Conservation (phyloP, 192 early-diverging fungal genomes). For the Backusella psychrophila region DNA sequence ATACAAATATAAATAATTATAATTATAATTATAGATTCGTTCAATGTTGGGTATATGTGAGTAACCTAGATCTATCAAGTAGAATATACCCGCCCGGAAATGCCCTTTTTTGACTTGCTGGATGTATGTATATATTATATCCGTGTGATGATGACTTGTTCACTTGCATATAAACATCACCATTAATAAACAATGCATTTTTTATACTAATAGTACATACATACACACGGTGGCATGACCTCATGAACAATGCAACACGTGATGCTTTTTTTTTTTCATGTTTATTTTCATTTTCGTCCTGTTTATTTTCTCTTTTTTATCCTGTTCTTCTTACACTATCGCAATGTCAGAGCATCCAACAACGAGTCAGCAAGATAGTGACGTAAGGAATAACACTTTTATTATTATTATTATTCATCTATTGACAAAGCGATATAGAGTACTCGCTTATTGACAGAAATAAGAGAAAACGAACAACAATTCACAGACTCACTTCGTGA, state of each 20-base stretch:
- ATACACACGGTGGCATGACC: too few species aligned
- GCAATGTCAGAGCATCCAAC: neutral
- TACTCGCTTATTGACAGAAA: slow-evolving; percentile 14
- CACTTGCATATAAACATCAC: too few species aligned
- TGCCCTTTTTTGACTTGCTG: too few species aligned
- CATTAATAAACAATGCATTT: too few species aligned
- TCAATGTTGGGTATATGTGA: too few species aligned
- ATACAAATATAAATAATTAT: too few species aligned
- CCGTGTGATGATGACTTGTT: too few species aligned
- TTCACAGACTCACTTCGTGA: slow-evolving; percentile 24
- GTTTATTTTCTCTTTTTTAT: neutral
- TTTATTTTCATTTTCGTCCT: neutral
- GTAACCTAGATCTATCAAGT: too few species aligned
- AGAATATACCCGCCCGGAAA: too few species aligned
- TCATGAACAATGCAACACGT: neutral
- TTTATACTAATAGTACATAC: neutral
- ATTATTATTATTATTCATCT: too few species aligned
- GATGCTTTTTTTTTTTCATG: neutral
- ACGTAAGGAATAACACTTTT: neutral
- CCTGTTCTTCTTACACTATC: neutral
- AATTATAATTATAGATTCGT: too few species aligned
- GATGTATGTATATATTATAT: neutral
- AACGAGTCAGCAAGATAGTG: neutral
- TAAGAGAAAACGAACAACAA: slow-evolving; percentile 18
- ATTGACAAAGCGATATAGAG: neutral